Evolutionary conservation across 768 basidiomycete species (phyloP).

Genomic region (Pisolithus tinctorius): DNA sequence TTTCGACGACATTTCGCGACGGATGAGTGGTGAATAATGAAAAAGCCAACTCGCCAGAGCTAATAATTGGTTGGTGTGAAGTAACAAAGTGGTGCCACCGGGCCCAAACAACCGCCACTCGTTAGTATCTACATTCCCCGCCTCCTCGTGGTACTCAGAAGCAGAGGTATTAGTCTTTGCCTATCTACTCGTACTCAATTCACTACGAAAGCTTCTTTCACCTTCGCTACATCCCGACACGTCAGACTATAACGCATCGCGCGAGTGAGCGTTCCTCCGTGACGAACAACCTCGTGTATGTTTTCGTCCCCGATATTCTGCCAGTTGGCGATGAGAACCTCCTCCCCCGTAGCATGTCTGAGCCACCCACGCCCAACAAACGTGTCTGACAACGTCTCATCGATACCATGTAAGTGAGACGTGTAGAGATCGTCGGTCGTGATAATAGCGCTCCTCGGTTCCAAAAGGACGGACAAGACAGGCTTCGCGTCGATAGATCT

Average conservation of each 20-base stretch:
- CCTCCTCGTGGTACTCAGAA: too few species aligned
- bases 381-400: conserved; percentile 46
- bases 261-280: conserved; percentile 51
- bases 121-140: too few species aligned
- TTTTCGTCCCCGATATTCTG: conserved; percentile 38
- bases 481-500: conserved; percentile 59
- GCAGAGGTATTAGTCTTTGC: too few species aligned
- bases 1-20: conserved; percentile 8
- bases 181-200: too few species aligned
- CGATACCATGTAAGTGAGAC: conserved; percentile 77
- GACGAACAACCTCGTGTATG: conserved; percentile 31
- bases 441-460: conserved; percentile 81
- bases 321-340: conserved; percentile 51
- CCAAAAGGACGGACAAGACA: conserved; percentile 66
- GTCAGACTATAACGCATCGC: conserved; percentile 74
- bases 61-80: too few species aligned
- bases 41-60: too few species aligned
- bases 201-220: conserved; percentile 19
- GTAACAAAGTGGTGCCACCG: too few species aligned
- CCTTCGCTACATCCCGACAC: conserved; percentile 73
- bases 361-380: conserved; percentile 22
- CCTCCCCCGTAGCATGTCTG: conserved; percentile 21
- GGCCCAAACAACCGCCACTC: too few species aligned
- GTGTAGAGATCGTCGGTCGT: conserved; percentile 65
- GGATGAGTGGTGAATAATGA: too few species aligned